These are phyloP conservation scores for Tolypocladium album DNA, from an alignment of 2,329 filamentous ascomycete genomes.

Conservation along the genomic window DNA sequence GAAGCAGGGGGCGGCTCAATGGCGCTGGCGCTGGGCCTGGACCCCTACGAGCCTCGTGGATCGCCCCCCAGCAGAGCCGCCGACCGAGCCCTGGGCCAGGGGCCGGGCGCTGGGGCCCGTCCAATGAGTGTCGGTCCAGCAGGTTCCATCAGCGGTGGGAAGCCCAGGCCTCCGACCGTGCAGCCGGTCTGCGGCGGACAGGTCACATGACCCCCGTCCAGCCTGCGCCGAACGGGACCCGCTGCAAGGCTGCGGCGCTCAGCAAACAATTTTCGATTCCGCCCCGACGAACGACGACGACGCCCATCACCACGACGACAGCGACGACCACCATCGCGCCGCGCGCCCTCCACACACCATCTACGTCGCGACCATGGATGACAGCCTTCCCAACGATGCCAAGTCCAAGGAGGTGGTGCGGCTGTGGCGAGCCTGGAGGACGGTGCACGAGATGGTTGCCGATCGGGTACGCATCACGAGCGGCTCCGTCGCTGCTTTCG, in stretches of 20 bases:
- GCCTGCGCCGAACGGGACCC: neutral
- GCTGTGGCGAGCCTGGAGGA: constrained; percentile 90
- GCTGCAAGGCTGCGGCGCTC: constrained; percentile 3
- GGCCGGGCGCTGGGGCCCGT: neutral
- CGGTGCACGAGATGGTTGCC: constrained; percentile 86
- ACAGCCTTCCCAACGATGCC: constrained; percentile 34
- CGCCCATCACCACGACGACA: neutral
- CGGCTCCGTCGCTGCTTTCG: neutral
- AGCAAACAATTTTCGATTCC: constrained; percentile 8
- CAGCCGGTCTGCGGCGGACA: neutral
- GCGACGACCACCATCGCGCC: neutral
- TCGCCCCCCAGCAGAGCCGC: neutral
- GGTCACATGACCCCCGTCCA: constrained; percentile 3
- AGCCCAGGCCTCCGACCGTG: too few relatives aligned
- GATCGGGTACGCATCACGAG: constrained; percentile 58
- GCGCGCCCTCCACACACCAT: neutral
- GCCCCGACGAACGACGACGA: neutral
- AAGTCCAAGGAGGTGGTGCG: constrained; percentile 47
- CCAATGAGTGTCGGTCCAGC: neutral
- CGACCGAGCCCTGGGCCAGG: neutral
- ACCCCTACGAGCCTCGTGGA: neutral
- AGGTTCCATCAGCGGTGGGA: too few relatives aligned
- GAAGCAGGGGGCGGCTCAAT: neutral
- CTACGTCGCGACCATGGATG: constrained; percentile 22
- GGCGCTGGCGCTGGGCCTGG: neutral